Evolutionary conservation across 164 flowering plant species (phyloP).

Genomic region (Umbellularia californica): DNA sequence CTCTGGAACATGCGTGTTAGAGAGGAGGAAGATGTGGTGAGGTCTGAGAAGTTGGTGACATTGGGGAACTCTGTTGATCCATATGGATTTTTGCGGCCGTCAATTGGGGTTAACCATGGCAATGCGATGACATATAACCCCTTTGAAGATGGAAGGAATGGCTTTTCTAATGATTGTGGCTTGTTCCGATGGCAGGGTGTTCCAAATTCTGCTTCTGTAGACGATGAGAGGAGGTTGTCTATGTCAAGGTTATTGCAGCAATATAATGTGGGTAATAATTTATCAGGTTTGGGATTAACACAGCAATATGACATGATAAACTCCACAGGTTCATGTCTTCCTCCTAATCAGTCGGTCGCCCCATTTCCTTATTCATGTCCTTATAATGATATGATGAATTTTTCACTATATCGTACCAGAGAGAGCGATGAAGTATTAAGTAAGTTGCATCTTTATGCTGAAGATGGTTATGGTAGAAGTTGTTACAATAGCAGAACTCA

Average conservation of each 20-base stretch:
- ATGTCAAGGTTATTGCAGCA: slow-evolving; percentile 17
- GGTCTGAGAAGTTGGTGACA: slow-evolving; percentile 3
- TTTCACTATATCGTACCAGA: slow-evolving; percentile 10
- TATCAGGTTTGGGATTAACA: slow-evolving; percentile 3
- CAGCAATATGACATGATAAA: slow-evolving; percentile 13
- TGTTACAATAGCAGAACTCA: slow-evolving; percentile 12
- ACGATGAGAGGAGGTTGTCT: slow-evolving; percentile 17
- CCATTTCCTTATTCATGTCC: slow-evolving; percentile 7
- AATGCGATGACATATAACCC: slow-evolving; percentile 19
- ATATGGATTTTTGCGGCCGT: slow-evolving; percentile 15
- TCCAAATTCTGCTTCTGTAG: slow-evolving; percentile 1
- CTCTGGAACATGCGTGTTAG: slow-evolving; percentile 31
- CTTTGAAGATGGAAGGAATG: slow-evolving; percentile 13
- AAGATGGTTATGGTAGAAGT: slow-evolving; percentile 7
- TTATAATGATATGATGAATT: slow-evolving; percentile 6
- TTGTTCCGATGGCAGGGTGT: slow-evolving; percentile 10
- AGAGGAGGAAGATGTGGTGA: slow-evolving; percentile 14
- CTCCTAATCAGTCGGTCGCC: slow-evolving; percentile 10
- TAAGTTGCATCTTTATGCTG: slow-evolving; percentile 5
- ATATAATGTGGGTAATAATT: not conserved
- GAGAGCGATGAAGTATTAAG: slow-evolving; percentile 11
- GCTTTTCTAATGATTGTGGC: slow-evolving; percentile 15
- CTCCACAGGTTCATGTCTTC: slow-evolving; percentile 9
- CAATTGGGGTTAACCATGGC: slow-evolving; percentile 5
- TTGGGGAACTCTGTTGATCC: slow-evolving; percentile 3